Base-by-base conservation (phyloP, 1,284 basidiomycete species). In the Crepidotus sp. region DNA sequence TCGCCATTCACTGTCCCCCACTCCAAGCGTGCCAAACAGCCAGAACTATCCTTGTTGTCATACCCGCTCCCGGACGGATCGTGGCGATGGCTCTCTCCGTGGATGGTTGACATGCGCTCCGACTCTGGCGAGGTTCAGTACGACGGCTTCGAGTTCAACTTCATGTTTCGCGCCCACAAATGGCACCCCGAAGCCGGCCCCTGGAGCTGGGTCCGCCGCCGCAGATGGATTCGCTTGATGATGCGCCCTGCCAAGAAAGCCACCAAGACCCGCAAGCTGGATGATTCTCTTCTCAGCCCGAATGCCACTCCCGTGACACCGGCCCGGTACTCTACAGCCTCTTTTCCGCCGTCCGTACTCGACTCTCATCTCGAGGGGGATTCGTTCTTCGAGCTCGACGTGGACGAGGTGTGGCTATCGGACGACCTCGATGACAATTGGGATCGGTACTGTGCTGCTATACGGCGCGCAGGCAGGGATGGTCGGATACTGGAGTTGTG, bases 31-130 rank as follows among this genome's bases (percentile, higher is more conserved):
- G 62, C 63, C 4, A 59, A 65, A 40, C 70, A 77, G 52, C 72
- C 77, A 1, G 69, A 71, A 3, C 66, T 80, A 37, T 71, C 78
- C 7, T 69, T 85, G 5, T 59, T 63, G 3, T 72, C 74, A 39
- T 89, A 82, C 54, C 80, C 83, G n/a, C 71, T 89, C 18, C 86
- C 85, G 1, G 83, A 87, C 54, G 84, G 83, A 18, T 75, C 71
- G 9, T 89, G 86, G 86, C 70, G 63, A 34, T 89, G 85, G 85
- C 76, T 86, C 2, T 85, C 83, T 27, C 63, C 72, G 6, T 89
- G 85, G 85, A 83, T 89, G 82, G 76, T 88, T 46, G 86, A 89
- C 64, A 89, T 89, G 85, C 79, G 80, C 30, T 72, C 76, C 15
- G 76, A 83, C 51, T 63, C 65, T 14, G 83, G 82, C 38, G 73